These are phyloP conservation scores for Aspergillus sclerotialis DNA, from an alignment of 2,329 filamentous ascomycete genomes.

Conservation along the genomic window DNA sequence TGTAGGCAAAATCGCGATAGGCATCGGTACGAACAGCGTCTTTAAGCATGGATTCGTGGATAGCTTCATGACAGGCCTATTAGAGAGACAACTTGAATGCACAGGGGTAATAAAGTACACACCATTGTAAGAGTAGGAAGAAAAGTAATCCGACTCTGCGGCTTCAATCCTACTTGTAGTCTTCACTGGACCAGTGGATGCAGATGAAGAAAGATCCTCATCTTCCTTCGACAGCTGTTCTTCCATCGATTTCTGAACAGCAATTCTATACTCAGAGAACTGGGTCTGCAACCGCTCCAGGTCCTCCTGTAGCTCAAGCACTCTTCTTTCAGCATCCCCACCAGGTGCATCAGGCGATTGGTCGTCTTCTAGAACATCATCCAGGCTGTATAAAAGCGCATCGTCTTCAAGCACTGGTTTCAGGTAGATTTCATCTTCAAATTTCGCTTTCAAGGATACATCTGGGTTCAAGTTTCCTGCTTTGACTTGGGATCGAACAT, in stretches of 20 bases:
- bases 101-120: slow-evolving; percentile 15
- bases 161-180: slow-evolving; percentile 37
- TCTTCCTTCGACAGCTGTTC: slow-evolving; percentile 56
- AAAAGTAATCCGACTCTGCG: slow-evolving; percentile 56
- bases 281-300: slow-evolving; percentile 53
- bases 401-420: slow-evolving; percentile 85
- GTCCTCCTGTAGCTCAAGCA: slow-evolving; percentile 56
- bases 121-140: slow-evolving; percentile 64
- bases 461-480: slow-evolving; percentile 43
- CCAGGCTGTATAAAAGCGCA: slow-evolving; percentile 77
- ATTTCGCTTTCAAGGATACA: slow-evolving; percentile 53
- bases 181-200: slow-evolving; percentile 17
- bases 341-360: slow-evolving; percentile 18
- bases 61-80: slow-evolving; percentile 48
- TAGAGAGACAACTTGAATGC: neutral
- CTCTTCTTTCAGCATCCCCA: slow-evolving; percentile 39
- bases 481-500: slow-evolving; percentile 44
- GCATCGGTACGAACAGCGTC: slow-evolving; percentile 81
- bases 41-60: slow-evolving; percentile 94
- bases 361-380: slow-evolving; percentile 57
- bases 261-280: slow-evolving; percentile 58
- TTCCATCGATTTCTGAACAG: slow-evolving; percentile 61
- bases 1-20: slow-evolving; percentile 92
- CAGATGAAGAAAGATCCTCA: slow-evolving; percentile 26
- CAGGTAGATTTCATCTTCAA: slow-evolving; percentile 74